Evolutionary conservation across 2,329 filamentous ascomycete species (phyloP).

Genomic region (Teratosphaeria destructans): DNA sequence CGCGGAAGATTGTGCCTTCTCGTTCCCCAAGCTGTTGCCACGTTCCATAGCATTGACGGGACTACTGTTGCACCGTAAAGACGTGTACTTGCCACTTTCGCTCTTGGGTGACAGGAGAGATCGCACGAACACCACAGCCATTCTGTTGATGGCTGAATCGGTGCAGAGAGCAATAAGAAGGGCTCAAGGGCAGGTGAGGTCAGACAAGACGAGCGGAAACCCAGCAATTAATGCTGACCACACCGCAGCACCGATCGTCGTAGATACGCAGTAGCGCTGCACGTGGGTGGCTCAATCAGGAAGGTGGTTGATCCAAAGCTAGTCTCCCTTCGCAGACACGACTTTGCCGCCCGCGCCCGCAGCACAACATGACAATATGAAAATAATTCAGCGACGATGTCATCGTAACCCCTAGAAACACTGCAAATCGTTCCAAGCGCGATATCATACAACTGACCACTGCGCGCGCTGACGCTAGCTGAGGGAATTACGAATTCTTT

Average conservation of each 20-base stretch:
- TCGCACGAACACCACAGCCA: constrained; percentile 4
- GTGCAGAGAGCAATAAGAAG: not conserved
- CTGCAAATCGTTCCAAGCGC: not conserved
- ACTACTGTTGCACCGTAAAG: not conserved
- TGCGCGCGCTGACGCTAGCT: too few relatives aligned
- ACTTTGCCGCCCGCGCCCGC: not conserved
- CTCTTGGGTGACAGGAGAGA: constrained; percentile 3
- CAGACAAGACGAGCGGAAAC: not conserved
- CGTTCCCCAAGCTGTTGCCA: not conserved
- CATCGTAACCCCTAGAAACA: not conserved
- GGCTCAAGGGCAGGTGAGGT: not conserved
- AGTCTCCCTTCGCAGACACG: not conserved
- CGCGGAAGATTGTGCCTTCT: constrained; percentile 3
- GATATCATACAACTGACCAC: not conserved
- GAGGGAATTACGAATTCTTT: too few relatives aligned
- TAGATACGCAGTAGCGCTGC: constrained; percentile 4
- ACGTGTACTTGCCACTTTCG: not conserved
- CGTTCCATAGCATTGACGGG: not conserved
- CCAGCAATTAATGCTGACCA: constrained; percentile 4
- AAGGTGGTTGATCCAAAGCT: not conserved
- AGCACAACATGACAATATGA: not conserved
- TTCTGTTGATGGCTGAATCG: not conserved
- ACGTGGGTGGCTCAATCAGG: not conserved
- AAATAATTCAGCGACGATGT: not conserved
- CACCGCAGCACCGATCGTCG: not conserved